Evolutionary conservation across 345 rosid genomes (phyloP).

Genomic region (Lepidium aucheri): DNA sequence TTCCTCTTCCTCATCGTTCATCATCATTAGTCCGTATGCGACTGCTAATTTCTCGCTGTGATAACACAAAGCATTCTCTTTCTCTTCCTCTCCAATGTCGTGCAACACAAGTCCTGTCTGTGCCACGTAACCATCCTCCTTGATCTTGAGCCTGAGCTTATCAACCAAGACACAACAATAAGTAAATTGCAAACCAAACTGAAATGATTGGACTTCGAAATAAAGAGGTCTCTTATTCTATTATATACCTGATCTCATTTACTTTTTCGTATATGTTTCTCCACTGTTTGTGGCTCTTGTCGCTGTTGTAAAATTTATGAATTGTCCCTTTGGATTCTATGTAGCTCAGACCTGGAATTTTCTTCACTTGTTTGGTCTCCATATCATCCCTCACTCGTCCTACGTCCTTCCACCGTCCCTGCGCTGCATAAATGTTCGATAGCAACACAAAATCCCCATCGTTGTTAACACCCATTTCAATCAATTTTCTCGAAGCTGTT

Average conservation of each 20-base stretch:
- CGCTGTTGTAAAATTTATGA: slow-evolving; percentile 66
- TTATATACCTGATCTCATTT: slow-evolving; percentile 46
- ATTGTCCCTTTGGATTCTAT: slow-evolving; percentile 52
- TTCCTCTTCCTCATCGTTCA: slow-evolving; percentile 20
- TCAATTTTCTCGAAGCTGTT: slow-evolving; percentile 46
- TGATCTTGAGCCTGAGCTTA: slow-evolving; percentile 58
- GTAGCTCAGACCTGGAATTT: slow-evolving; percentile 80
- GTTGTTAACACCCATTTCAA: slow-evolving; percentile 63
- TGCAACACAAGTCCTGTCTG: slow-evolving; percentile 70
- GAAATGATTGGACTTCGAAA: not conserved
- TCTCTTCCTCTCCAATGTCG: slow-evolving; percentile 88
- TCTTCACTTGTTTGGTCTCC: slow-evolving; percentile 68
- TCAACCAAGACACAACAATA: slow-evolving; percentile 20
- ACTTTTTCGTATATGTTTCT: slow-evolving; percentile 54
- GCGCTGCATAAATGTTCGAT: slow-evolving; percentile 74
- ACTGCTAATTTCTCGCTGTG: slow-evolving; percentile 92
- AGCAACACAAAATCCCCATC: slow-evolving; percentile 75
- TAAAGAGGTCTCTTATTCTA: not conserved
- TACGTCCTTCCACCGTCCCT: slow-evolving; percentile 72
- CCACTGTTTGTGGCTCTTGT: slow-evolving; percentile 51
- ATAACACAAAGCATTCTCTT: slow-evolving; percentile 64
- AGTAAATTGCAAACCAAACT: not conserved
- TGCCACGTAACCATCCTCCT: slow-evolving; percentile 64
- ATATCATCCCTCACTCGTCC: slow-evolving; percentile 66
- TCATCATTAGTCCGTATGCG: slow-evolving; percentile 64